Percentiles rank a stretch among this genome's conserved stretches.
phyloP scores from a whole-genome alignment of 805 yeast species.

The Kazachstania africana region DNA sequence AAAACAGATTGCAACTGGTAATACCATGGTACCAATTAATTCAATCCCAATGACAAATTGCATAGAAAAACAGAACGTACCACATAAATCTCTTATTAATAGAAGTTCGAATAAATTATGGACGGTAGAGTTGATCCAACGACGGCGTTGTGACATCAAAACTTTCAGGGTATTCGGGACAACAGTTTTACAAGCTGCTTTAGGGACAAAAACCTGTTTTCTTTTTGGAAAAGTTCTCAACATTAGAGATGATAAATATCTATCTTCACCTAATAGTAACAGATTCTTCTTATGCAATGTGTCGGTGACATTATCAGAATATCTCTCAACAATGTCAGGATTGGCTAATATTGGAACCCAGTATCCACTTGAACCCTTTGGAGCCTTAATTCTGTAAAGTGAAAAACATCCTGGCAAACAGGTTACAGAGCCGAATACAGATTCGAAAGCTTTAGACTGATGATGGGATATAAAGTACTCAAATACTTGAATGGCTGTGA shows the following conservation, averaged over 20 bases:
- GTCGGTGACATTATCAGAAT: slow-evolving; percentile 73
- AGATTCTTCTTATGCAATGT: slow-evolving; percentile 81
- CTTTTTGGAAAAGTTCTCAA: slow-evolving; percentile 81
- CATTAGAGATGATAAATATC: slow-evolving; percentile 77
- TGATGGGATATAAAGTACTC: slow-evolving; percentile 91
- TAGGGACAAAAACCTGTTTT: slow-evolving; percentile 75
- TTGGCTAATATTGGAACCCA: slow-evolving; percentile 93
- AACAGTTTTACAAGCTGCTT: slow-evolving; percentile 84
- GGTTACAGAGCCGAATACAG: slow-evolving; percentile 90
- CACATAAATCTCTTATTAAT: slow-evolving; percentile 77
- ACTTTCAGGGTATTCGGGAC: slow-evolving; percentile 79
- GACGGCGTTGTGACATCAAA: slow-evolving; percentile 81
- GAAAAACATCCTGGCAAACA: slow-evolving; percentile 94
- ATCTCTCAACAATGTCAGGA: slow-evolving; percentile 87
- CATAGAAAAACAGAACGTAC: slow-evolving; percentile 91
- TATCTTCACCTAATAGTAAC: slow-evolving; percentile 79
- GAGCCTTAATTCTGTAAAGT: slow-evolving; percentile 83
- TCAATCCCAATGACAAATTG: slow-evolving; percentile 81
- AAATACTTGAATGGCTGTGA: slow-evolving; percentile 85
- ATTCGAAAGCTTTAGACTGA: slow-evolving; percentile 87
- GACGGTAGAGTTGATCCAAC: slow-evolving; percentile 94
- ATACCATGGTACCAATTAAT: slow-evolving; percentile 73
- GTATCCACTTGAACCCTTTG: slow-evolving; percentile 63
- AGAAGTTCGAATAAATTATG: slow-evolving; percentile 85
- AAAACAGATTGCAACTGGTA: slow-evolving; percentile 79